phyloP scores from a whole-genome alignment of 164 flowering plant genomes.

The Taxillus chinensis region DNA sequence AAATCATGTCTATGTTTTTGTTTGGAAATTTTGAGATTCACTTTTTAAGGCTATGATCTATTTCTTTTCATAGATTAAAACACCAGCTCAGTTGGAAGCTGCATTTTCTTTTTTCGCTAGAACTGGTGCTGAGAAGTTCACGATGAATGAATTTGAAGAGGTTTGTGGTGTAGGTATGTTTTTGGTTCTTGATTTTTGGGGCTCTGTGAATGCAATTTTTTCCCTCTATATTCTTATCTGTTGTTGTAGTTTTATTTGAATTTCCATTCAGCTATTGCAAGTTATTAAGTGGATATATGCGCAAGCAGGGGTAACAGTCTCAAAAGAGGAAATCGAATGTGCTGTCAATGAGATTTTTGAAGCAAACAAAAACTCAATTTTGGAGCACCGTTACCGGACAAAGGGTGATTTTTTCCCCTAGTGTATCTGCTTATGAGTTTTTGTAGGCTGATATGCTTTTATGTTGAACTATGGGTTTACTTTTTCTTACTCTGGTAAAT shows the following conservation, averaged over 20 bases:
- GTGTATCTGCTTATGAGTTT: background rate
- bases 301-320: slow-evolving; percentile 56
- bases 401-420: slow-evolving; percentile 37
- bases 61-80: slow-evolving; percentile 51
- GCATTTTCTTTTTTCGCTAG: slow-evolving; percentile 49
- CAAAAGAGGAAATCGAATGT: slow-evolving; percentile 46
- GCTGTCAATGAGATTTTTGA: slow-evolving; percentile 53
- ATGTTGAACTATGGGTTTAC: too few species aligned
- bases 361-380: slow-evolving; percentile 42
- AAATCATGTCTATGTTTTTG: too few species aligned
- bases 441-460: background rate
- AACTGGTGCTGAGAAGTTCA: slow-evolving; percentile 42
- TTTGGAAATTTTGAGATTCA: too few species aligned
- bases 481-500: too few species aligned
- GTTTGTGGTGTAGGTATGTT: slow-evolving; percentile 92
- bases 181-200: background rate
- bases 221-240: too few species aligned
- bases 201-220: too few species aligned
- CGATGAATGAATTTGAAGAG: slow-evolving; percentile 60
- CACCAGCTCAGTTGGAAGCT: slow-evolving; percentile 87
- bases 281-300: background rate
- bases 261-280: too few species aligned
- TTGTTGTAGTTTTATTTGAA: too few species aligned
- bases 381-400: slow-evolving; percentile 61
- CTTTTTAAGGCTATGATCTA: background rate